Evolutionary conservation across 2,329 filamentous ascomycete species (phyloP), one percentile per base, ranked within the genome.

Genomic region (Cordyceps cateniannulata): DNA sequence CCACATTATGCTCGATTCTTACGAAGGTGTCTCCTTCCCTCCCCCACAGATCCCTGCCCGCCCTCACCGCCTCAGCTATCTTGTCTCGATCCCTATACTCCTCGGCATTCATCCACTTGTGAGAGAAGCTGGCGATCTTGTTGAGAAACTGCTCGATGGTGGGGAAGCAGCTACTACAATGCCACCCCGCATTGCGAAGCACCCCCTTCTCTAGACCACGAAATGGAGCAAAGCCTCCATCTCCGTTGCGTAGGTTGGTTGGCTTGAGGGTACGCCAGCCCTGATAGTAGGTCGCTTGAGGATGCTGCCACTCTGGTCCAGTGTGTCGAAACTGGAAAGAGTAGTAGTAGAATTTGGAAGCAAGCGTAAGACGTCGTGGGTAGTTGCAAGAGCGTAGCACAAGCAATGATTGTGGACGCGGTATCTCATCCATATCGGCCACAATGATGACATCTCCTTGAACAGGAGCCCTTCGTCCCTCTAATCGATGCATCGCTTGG

Each of bases 141-240:
- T 75, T 77, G 52, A 81, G 70, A 65, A 85, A 74, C 69, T 85
- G 78, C 3, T 74, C 74, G 18, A 86, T 70, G 1, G 81, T 85
- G n/a, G 75, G 71, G 67, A 85, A 85, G 72, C 85, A 87, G 59
- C 76, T 81, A 53, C 80, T 84, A 73, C 84, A 87, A 69, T 86
- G 83, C 84, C 84, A 87, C 0, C 73, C 79, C 1, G 82, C 80
- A 65, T 82, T 78, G 66, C 69, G 69, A 29, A 85, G 63, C 8
- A 3, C n/a, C 6, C 75, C 73, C 6, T 71, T 76, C 63, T 49
- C 47, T 3, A 14, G 24, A 7, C 47, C 24, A 16, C 47, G 47
- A 24, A 16, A 18, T 6, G 25, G 16, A 3, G 18, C 12, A 18
- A 27, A 27, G 14, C 24, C 47, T 24, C 47, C 47, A 24, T 25